Base-by-base conservation (phyloP, 192 early-diverging fungal species). In the Gaertneriomyces semiglobifer region DNA sequence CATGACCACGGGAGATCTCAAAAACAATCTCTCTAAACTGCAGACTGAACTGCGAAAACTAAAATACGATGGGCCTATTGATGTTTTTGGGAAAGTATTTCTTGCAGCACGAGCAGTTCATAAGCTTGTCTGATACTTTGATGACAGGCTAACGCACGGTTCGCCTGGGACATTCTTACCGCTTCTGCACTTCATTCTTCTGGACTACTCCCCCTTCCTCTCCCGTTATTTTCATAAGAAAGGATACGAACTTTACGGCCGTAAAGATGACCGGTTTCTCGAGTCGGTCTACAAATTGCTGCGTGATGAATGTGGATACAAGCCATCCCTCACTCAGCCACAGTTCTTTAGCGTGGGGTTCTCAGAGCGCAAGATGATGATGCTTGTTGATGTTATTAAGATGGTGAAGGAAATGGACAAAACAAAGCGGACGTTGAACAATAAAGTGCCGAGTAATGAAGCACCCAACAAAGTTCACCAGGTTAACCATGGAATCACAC, bases 131-230 rank as follows among this genome's bases (percentile, higher is more conserved):
- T 33, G 25, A 33, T 33, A 33, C 25, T 33, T 2, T 33, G 25
- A 33, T 33, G 25, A 33, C 25, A 33, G 25, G 25, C 25, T 33
- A 33, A 33, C 25, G 25, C 25, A 33, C 25, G 25, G 25, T 33
- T 33, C 77, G 14, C 80, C 84, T 1, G 54, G 52, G 8, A 58
- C 74, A 5, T 80, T 82, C 62, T 76, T 86, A 16, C 84, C 83
- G 44, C 44, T 86, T 9, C 65, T 86, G n/a, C 82, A 86, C 69
- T 78, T 70, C 66, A 73, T 81, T 10, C 71, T 86, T 12, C 81
- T 86, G 47, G 74, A 85, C 47, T 72, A 68, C 20, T 80, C 77
- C 11, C 72, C 64, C 4, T 14, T 51, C 40, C 64, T 86, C 51
- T 64, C 77, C 2, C 41, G 25, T 11, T 61, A 84, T 58, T 73